Evolutionary conservation across 2,329 filamentous ascomycete genomes (phyloP).

Genomic region (Aureobasidium mangrovei): DNA sequence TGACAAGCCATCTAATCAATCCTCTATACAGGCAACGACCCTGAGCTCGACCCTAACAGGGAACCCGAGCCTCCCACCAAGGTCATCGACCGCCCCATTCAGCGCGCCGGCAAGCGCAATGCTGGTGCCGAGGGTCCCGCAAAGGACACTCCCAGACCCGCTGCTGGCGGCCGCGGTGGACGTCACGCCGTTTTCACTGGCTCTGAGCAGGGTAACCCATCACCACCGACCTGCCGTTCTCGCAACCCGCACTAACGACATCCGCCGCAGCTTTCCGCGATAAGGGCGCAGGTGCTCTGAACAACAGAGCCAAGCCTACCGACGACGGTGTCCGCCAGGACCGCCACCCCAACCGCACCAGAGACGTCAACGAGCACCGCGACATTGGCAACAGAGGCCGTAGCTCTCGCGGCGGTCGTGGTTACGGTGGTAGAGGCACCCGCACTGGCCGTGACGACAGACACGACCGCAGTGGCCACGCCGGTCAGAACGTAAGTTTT

Average conservation of each 20-base stretch:
- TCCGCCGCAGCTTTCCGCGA: slow-evolving; percentile 71
- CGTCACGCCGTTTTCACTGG: slow-evolving; percentile 55
- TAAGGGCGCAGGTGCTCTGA: slow-evolving; percentile 67
- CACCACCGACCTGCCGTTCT: neutral
- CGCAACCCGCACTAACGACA: neutral
- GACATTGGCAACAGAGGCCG: slow-evolving; percentile 39
- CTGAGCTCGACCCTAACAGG: slow-evolving; percentile 59
- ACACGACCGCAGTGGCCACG: slow-evolving; percentile 50
- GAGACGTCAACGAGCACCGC: slow-evolving; percentile 25
- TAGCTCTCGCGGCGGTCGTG: slow-evolving; percentile 42
- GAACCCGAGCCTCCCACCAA: slow-evolving; percentile 70
- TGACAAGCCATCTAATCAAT: slow-evolving; percentile 16
- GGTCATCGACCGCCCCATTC: slow-evolving; percentile 75
- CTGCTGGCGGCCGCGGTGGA: slow-evolving; percentile 40
- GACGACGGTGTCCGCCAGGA: slow-evolving; percentile 56
- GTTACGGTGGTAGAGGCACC: slow-evolving; percentile 47
- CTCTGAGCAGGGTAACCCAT: slow-evolving; percentile 76
- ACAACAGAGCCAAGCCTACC: slow-evolving; percentile 72
- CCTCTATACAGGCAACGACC: slow-evolving; percentile 52
- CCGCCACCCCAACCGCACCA: slow-evolving; percentile 28
- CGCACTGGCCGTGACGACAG: slow-evolving; percentile 47
- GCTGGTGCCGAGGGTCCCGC: slow-evolving; percentile 62
- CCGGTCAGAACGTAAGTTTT: slow-evolving; percentile 38
- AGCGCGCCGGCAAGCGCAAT: slow-evolving; percentile 79
- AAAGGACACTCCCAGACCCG: slow-evolving; percentile 30